A percentile compares a stretch with the other conserved stretches of the same genome.
Conservation (phyloP, 768 basidiomycete species). For the Psilocybe subaeruginosa region DNA sequence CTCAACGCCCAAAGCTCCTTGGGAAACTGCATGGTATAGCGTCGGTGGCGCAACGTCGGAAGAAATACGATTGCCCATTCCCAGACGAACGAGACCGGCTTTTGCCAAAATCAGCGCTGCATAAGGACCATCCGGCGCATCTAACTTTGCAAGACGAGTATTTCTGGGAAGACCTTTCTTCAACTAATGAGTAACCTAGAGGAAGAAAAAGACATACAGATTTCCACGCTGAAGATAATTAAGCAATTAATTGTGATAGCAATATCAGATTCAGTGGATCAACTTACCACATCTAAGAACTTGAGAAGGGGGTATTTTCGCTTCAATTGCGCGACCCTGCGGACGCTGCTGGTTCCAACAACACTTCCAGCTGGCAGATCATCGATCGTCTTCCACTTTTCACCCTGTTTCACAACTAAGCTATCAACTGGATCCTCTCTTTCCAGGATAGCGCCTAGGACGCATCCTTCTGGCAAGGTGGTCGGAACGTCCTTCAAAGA, state of each 20-base stretch:
- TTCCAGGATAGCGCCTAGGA: slow-evolving; percentile 82
- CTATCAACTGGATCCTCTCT: slow-evolving; percentile 90
- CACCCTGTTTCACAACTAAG: slow-evolving; percentile 80
- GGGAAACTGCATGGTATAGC: slow-evolving; percentile 89
- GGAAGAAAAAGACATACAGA: slow-evolving; percentile 55
- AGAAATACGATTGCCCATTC: slow-evolving; percentile 75
- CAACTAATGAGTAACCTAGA: not conserved
- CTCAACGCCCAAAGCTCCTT: slow-evolving; percentile 91
- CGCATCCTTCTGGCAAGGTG: slow-evolving; percentile 78
- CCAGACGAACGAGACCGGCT: slow-evolving; percentile 86
- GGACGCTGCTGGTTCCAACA: slow-evolving; percentile 94
- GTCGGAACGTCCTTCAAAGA: slow-evolving; percentile 95
- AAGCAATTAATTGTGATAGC: slow-evolving; percentile 1
- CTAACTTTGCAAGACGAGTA: slow-evolving; percentile 90
- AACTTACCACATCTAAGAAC: slow-evolving; percentile 88
- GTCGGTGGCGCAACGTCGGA: slow-evolving; percentile 73
- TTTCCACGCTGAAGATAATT: slow-evolving; percentile 75
- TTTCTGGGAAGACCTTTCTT: slow-evolving; percentile 50
- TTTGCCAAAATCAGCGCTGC: slow-evolving; percentile 91
- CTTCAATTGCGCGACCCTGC: slow-evolving; percentile 89
- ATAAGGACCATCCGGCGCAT: slow-evolving; percentile 78
- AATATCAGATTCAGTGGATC: not conserved
- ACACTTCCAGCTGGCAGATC: slow-evolving; percentile 89
- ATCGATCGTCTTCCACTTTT: slow-evolving; percentile 67
- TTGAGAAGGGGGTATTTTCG: slow-evolving; percentile 73